phyloP scores from a whole-genome alignment of 176 grass and related monocot species.

The Calamus simplicifolius region DNA sequence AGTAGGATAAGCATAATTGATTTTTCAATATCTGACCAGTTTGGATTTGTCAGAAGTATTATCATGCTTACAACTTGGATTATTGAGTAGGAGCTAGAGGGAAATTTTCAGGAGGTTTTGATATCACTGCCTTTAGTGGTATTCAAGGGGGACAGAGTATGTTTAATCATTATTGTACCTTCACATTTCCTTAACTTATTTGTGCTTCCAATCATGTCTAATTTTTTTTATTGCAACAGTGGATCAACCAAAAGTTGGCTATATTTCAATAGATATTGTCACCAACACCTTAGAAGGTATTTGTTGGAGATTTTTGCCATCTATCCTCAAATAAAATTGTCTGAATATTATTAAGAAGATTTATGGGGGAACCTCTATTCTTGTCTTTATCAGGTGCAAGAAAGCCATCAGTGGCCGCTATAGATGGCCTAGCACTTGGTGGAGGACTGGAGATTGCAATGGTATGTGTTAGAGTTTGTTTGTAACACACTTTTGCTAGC shows the following conservation, averaged over 20 bases:
- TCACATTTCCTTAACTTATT: background rate
- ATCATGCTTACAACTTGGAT: conserved; percentile 1
- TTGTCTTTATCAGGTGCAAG: conserved; percentile 44
- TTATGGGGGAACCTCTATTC: background rate
- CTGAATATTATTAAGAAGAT: too few relatives aligned
- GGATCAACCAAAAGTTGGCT: conserved; percentile 65
- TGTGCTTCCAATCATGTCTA: background rate
- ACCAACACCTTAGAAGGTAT: conserved; percentile 89
- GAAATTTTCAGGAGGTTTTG: conserved; percentile 87
- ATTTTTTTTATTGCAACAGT: conserved; percentile 25
- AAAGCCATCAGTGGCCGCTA: conserved; percentile 91
- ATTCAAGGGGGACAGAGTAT: conserved; percentile 68
- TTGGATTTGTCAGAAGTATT: too few relatives aligned
- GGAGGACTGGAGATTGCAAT: conserved; percentile 92
- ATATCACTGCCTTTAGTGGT: conserved; percentile 43
- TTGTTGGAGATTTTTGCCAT: background rate
- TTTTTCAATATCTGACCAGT: too few relatives aligned
- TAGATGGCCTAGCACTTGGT: conserved; percentile 86
- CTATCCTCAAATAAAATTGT: too few relatives aligned
- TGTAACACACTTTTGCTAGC: too few relatives aligned
- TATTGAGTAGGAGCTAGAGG: conserved; percentile 52
- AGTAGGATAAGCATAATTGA: background rate
- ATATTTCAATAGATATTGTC: conserved; percentile 73
- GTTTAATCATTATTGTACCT: conserved; percentile 1
- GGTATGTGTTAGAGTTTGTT: conserved; percentile 29